Base-by-base conservation (phyloP, 768 basidiomycete species). In the Floccularia luteovirens region DNA sequence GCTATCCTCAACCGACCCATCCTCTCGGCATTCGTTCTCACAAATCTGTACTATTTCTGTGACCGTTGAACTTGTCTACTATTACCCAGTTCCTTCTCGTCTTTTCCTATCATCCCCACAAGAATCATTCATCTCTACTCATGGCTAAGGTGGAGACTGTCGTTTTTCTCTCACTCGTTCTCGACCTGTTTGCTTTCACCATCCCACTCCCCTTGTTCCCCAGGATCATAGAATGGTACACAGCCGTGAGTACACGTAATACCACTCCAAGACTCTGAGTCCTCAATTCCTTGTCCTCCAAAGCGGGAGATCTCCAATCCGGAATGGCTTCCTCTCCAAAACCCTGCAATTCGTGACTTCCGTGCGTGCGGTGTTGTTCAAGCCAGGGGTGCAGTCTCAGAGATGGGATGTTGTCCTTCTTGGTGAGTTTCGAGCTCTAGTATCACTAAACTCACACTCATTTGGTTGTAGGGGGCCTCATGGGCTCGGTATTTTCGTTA, bases 121-220 rank as follows among this genome's bases (percentile, higher is more conserved):
- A 12, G 7, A 8, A 1, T 32, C 17, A 2, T 28, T 23, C 16
- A 7, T 32, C 27, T 30, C 20, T 16, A n/a, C 1, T 14, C 23
- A 87, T 86, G 79, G 66, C 64, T 30, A 78, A 67, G 50, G 75
- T 92, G 39, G 85, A 93, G 56, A 74, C 69, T 14, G 70, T 92
- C 43, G 90, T 97, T 32, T 97, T 99, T 62, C 54, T 90, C 38
- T 92, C 92, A 2, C 68, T 99, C 22, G 72, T 99, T 19, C 72
- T 97, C 30, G 94, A 99, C 60, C 76, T 99, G 17, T 65, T 71
- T 72, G 89, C 90, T 10, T 94, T 93, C 61, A 96, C 90, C 17
- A 87, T 94, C 33, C 92, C 91, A 7, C 71, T 97, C n/a, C 94
- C 94, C 16, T 75, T 97, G 22, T 97, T 97, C 60, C 94, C 94